Evolutionary conservation across 495 filamentous ascomycete species (phyloP).

Genomic region (Mytilinidion resinicola): DNA sequence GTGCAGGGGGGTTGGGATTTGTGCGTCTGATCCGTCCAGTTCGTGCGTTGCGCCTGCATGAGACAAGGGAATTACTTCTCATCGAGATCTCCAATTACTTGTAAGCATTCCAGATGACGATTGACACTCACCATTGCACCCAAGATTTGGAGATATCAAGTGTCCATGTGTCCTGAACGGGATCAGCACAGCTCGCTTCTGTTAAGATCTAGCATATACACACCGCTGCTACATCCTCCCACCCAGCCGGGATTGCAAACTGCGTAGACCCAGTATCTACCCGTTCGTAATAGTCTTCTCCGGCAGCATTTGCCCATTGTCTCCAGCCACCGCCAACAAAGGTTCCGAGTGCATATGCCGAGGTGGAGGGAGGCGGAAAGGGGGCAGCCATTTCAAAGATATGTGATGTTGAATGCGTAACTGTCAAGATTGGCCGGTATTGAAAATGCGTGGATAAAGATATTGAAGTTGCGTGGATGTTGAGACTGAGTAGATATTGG

Average conservation of each 20-base stretch:
- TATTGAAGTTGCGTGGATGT: too few species aligned
- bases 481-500: too few species aligned
- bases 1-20: background rate
- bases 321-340: background rate
- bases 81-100: background rate
- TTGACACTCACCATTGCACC: background rate
- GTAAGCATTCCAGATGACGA: background rate
- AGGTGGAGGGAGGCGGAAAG: too few species aligned
- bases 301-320: background rate
- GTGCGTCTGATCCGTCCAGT: slow-evolving; percentile 3
- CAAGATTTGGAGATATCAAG: background rate
- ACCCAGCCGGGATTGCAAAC: background rate
- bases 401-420: background rate
- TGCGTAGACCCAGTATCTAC: background rate
- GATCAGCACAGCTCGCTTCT: background rate
- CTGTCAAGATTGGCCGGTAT: background rate
- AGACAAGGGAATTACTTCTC: background rate
- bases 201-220: background rate
- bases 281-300: slow-evolving; percentile 1
- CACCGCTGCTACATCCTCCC: background rate
- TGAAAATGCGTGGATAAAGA: background rate
- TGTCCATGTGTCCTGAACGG: background rate
- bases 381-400: background rate
- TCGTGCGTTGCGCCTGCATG: background rate
- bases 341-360: background rate